Evolutionary conservation across 164 flowering plant genomes (phyloP).

Genomic region (Magnolia kwangsiensis): DNA sequence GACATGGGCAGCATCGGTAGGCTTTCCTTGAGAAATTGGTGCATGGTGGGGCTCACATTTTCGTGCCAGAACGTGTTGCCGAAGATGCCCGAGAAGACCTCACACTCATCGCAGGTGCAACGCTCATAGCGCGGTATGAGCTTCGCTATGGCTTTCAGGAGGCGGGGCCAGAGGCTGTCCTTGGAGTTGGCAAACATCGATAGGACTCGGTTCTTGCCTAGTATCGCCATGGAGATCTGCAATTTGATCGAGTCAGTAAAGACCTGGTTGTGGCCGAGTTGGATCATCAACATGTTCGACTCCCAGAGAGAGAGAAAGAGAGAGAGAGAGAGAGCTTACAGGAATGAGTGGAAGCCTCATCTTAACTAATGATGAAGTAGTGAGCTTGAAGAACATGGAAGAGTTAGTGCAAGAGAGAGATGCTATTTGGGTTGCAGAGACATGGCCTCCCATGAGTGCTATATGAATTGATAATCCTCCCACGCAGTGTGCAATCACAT

Average conservation of each 20-base stretch:
- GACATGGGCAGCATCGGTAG: conserved; percentile 46
- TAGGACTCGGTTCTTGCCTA: conserved; percentile 36
- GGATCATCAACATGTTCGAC: too few relatives aligned
- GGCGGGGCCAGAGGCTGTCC: conserved; percentile 26
- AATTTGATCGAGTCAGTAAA: neutral
- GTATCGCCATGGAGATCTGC: conserved; percentile 47
- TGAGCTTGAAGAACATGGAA: conserved; percentile 61
- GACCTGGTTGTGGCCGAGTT: too few relatives aligned
- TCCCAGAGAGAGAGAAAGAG: neutral
- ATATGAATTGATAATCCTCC: conserved; percentile 61
- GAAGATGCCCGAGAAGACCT: conserved; percentile 53
- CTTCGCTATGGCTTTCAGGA: conserved; percentile 39
- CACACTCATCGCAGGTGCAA: conserved; percentile 53
- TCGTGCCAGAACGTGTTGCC: conserved; percentile 59
- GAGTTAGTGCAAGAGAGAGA: conserved; percentile 60
- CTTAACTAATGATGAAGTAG: conserved; percentile 34
- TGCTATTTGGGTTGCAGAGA: conserved; percentile 36
- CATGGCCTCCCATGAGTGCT: conserved; percentile 61
- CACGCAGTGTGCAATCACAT: conserved; percentile 58
- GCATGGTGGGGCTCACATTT: conserved; percentile 41
- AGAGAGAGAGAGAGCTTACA: conserved; percentile 26
- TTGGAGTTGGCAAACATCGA: conserved; percentile 27
- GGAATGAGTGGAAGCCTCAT: conserved; percentile 64
- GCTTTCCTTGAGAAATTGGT: conserved; percentile 41
- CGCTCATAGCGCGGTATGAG: conserved; percentile 51